Conservation (phyloP, 768 basidiomycete species). For the Collybiopsis confluens region DNA sequence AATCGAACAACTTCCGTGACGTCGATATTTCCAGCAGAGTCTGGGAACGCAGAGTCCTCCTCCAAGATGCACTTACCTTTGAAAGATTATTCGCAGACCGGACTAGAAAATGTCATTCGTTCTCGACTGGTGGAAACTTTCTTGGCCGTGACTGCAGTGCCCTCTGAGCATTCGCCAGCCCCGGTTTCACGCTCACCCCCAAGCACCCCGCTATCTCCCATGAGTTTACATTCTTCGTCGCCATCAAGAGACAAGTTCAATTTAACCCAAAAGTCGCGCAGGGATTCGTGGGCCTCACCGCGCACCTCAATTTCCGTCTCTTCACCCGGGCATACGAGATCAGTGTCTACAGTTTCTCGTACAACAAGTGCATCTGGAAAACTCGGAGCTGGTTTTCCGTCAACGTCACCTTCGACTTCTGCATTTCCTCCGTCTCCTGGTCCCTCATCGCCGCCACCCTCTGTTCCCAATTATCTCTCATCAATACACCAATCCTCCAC, state of each 20-base stretch:
- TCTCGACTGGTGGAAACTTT: conserved; percentile 80
- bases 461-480: conserved; percentile 66
- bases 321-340: background rate
- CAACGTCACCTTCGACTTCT: conserved; percentile 20
- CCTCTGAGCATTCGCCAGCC: conserved; percentile 8
- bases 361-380: conserved; percentile 16
- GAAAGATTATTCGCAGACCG: conserved; percentile 61
- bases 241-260: background rate
- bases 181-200: conserved; percentile 6
- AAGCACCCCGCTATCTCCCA: background rate
- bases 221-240: background rate
- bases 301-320: background rate
- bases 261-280: background rate
- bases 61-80: conserved; percentile 23
- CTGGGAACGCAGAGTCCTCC: conserved; percentile 8
- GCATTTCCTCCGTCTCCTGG: conserved; percentile 16
- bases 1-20: conserved; percentile 44
- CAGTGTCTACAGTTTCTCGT: background rate
- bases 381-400: conserved; percentile 8
- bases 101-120: conserved; percentile 64
- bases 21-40: background rate
- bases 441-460: conserved; percentile 10
- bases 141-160: conserved; percentile 48
- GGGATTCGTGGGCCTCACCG: background rate
- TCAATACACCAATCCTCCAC: conserved; percentile 78